Conservation (phyloP, 1,139 yeast species). For the Suzukiozyma palmioleophila region DNA sequence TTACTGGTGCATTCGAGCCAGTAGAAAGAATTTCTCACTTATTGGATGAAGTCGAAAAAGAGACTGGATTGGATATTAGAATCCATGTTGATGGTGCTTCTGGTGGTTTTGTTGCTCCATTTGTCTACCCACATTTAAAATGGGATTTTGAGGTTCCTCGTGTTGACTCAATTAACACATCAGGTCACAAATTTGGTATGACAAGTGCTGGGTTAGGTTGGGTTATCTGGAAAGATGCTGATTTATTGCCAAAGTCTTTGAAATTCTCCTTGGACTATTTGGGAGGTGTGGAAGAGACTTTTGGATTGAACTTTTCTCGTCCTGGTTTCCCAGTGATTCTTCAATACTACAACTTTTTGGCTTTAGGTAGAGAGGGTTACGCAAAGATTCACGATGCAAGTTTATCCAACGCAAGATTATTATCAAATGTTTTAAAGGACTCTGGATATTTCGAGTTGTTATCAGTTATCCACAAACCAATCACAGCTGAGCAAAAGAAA, state of each 20-base stretch:
- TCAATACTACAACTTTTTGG: constrained; percentile 77
- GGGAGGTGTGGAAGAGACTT: constrained; percentile 88
- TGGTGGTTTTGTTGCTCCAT: constrained; percentile 87
- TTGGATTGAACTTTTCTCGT: constrained; percentile 82
- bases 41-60: constrained; percentile 63
- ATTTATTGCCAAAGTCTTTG: constrained; percentile 63
- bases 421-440: constrained; percentile 61
- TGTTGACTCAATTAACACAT: constrained; percentile 83
- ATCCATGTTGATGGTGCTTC: constrained; percentile 94
- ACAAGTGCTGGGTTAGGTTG: constrained; percentile 92
- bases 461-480: constrained; percentile 68
- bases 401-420: constrained; percentile 63
- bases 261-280: constrained; percentile 77
- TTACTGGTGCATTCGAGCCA: constrained; percentile 88
- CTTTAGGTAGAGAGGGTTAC: constrained; percentile 70
- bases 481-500: constrained; percentile 13
- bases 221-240: constrained; percentile 74
- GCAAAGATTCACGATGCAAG: constrained; percentile 57
- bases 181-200: constrained; percentile 91
- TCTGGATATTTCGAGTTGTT: constrained; percentile 68
- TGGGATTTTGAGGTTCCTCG: constrained; percentile 83
- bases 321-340: constrained; percentile 90
- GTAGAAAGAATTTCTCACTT: constrained; percentile 56
- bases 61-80: constrained; percentile 65
- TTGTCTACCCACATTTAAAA: constrained; percentile 63